Conservation (phyloP, 139 green algal genomes). For the Chlamydomonas applanata region DNA sequence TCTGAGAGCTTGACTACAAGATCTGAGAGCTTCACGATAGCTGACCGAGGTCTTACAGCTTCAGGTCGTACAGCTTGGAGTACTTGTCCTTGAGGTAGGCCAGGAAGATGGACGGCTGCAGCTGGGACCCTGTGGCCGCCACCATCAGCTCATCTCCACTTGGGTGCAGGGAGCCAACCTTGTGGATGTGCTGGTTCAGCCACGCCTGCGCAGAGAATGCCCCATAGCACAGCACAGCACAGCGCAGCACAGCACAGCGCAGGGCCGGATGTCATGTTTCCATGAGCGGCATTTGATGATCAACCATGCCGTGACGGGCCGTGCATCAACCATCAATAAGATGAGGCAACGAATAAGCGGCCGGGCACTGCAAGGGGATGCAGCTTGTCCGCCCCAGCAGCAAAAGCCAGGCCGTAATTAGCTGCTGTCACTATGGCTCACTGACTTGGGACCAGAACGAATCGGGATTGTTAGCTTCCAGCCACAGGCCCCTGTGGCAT, state of each 20-base stretch:
- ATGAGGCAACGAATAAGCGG: neutral
- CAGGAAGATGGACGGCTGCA: constrained; percentile 78
- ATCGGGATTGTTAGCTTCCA: too few species aligned
- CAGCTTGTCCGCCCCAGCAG: neutral
- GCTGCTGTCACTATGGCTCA: too few species aligned
- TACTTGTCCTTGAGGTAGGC: constrained; percentile 82
- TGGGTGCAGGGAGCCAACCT: constrained; percentile 63
- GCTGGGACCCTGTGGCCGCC: constrained; percentile 63
- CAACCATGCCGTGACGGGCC: neutral
- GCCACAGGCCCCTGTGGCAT: too few species aligned
- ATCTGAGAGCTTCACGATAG: too few species aligned
- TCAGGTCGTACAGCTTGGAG: constrained; percentile 66
- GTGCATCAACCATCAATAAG: neutral
- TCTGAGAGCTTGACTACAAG: too few species aligned
- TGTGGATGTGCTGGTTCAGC: constrained; percentile 83
- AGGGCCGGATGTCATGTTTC: neutral
- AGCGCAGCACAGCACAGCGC: neutral
- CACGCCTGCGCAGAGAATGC: constrained; percentile 55
- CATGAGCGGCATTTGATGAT: neutral
- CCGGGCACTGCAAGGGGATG: too few species aligned
- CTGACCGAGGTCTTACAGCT: too few species aligned
- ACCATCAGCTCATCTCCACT: constrained; percentile 82
- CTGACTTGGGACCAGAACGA: too few species aligned
- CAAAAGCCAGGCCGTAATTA: neutral
- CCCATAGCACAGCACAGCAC: too few species aligned